Conservation (phyloP, 78 protist genomes). For the Capsaspora owczarzaki region DNA sequence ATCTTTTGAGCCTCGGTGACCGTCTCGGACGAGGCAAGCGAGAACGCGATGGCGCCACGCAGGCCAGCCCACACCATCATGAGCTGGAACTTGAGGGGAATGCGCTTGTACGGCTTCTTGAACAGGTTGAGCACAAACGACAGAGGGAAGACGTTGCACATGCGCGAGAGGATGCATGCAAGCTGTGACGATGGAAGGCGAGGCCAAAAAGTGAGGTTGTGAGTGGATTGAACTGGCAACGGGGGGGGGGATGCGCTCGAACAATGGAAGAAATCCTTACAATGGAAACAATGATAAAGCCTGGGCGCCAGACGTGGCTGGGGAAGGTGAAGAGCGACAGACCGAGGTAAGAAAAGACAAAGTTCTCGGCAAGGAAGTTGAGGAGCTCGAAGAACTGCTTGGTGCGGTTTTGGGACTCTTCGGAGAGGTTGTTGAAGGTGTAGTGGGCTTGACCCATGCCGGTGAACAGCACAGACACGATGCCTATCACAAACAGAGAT, state of each 20-base stretch:
- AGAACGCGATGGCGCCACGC: slow-evolving; percentile 87
- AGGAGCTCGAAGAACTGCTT: slow-evolving; percentile 30
- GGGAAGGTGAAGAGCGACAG: slow-evolving; percentile 4
- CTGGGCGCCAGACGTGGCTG: slow-evolving; percentile 1
- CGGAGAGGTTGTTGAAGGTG: not conserved
- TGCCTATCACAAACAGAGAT: no score
- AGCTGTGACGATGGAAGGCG: not conserved
- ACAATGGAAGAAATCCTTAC: not conserved
- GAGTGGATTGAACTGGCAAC: not conserved
- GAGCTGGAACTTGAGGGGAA: not conserved
- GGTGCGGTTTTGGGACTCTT: not conserved
- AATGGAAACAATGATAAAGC: not conserved
- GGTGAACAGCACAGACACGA: slow-evolving; percentile 62
- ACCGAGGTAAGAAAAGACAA: slow-evolving; percentile 23
- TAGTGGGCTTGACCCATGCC: slow-evolving; percentile 54
- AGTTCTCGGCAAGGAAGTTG: slow-evolving; percentile 29
- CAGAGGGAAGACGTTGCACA: no score
- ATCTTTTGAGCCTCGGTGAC: not conserved
- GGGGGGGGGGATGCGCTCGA: not conserved
- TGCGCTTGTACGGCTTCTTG: not conserved
- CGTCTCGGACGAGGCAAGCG: slow-evolving; percentile 46
- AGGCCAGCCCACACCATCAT: slow-evolving; percentile 65
- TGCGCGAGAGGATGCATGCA: slow-evolving; percentile 1
- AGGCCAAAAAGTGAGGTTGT: not conserved
- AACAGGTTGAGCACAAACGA: no score